Evolutionary conservation across 345 rosid genomes (phyloP).

Genomic region (Eucalyptus curtisii): DNA sequence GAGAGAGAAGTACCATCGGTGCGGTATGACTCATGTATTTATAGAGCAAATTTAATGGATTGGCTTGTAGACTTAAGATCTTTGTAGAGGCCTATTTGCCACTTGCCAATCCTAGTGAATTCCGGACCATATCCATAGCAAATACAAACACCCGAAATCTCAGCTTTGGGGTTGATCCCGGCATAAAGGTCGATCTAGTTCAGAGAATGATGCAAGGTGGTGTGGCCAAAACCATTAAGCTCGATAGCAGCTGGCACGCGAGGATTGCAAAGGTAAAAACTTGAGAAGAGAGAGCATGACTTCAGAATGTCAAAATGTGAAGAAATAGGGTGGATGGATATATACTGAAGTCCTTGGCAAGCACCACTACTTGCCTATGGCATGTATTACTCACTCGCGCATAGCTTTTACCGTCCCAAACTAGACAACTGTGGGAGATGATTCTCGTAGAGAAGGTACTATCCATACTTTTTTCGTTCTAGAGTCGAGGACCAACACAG

Average conservation of each 20-base stretch:
- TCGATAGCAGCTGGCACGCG: not conserved
- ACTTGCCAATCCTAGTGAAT: not conserved
- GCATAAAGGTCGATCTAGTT: not conserved
- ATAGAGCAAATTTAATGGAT: not conserved
- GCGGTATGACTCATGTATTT: not conserved
- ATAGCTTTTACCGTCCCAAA: not conserved
- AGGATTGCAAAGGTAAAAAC: not conserved
- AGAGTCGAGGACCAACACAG: not conserved
- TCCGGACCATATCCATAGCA: not conserved
- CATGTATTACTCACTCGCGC: not conserved
- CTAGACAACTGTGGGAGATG: not conserved
- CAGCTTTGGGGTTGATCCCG: not conserved
- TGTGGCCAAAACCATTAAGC: not conserved
- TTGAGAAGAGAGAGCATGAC: not conserved
- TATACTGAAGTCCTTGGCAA: not conserved
- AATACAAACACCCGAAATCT: not conserved
- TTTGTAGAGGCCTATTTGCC: not conserved
- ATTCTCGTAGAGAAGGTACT: not conserved
- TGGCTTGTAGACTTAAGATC: not conserved
- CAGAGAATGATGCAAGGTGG: not conserved
- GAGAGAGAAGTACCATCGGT: not conserved
- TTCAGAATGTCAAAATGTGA: not conserved
- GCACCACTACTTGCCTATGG: not conserved
- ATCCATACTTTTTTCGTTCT: not conserved
- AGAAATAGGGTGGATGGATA: not conserved